Conservation (phyloP, 768 basidiomycete species). For the Boletus rex-veris region DNA sequence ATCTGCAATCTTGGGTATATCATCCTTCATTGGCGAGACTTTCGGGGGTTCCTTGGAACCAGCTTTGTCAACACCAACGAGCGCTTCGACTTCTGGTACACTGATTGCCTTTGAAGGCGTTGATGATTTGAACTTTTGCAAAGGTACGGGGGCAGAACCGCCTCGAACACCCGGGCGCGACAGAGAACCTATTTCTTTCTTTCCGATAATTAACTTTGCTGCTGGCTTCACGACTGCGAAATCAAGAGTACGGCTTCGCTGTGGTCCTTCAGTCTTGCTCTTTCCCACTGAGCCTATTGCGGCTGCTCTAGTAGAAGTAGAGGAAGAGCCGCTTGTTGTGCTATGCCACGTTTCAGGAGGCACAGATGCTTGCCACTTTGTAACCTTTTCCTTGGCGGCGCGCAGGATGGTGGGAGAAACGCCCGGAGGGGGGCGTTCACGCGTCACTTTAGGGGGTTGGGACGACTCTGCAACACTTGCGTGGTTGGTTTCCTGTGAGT, state of each 20-base stretch:
- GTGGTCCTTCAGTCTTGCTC: conserved; percentile 14
- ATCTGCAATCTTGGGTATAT: conserved; percentile 30
- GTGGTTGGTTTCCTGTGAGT: conserved; percentile 1
- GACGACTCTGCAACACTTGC: neutral
- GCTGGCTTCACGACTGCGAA: conserved; percentile 45
- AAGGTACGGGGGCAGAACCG: conserved; percentile 8
- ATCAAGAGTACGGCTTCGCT: conserved; percentile 31
- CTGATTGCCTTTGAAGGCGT: conserved; percentile 8
- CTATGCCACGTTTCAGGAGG: conserved; percentile 18
- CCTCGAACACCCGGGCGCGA: conserved; percentile 1
- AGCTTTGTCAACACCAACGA: neutral
- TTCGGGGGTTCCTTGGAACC: conserved; percentile 1
- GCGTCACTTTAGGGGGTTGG: conserved; percentile 1
- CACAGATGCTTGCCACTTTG: conserved; percentile 34
- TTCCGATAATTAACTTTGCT: conserved; percentile 22
- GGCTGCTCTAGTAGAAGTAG: conserved; percentile 4
- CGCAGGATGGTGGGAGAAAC: conserved; percentile 27
- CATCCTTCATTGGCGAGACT: conserved; percentile 1
- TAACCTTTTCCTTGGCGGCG: conserved; percentile 35
- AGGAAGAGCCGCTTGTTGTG: neutral
- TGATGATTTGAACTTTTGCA: conserved; percentile 10
- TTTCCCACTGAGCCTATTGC: conserved; percentile 4
- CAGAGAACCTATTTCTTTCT: conserved; percentile 15
- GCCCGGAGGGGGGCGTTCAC: conserved; percentile 1
- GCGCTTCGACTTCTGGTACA: neutral